Base-by-base conservation (phyloP, 2,329 filamentous ascomycete species). In the Aspergillus clavatus region DNA sequence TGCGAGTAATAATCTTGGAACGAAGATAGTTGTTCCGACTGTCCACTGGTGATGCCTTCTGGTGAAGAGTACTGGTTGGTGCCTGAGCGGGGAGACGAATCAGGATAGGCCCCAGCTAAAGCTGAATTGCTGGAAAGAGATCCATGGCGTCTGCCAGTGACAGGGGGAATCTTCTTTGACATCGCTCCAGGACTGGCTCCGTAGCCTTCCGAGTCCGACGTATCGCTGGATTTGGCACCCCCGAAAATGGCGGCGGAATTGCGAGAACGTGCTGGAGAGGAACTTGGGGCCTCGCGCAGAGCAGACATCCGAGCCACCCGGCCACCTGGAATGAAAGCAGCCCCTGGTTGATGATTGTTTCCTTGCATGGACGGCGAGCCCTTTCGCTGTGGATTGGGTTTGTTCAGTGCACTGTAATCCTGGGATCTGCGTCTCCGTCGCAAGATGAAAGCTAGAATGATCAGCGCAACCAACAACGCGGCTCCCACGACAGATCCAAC, bases 1-100 rank as follows among this genome's bases (percentile, higher is more conserved):
- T 91, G 85, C 2, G 91, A 97, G 65, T 98, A 98, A 69, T 98
- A 98, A 67, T 98, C 93, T 64, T 95, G 95, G 81, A 98, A 98
- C 63, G 89, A 95, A 3, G 87, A 84, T 43, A 98, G 73, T 66
- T 97, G 93, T 69, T 98, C 93, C 0, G 91, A 97, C 65, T 96
- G 89, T 48, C 91, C 89, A 58, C 89, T 95, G 19, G 83, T 81
- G 50, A 91, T 71, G 21, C 85, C 89, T 58, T 86, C 86, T 0
- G 89, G 89, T 3, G 90, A 96, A 3, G 90, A 95, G 68, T 87
- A 84, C 42, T 83, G 84, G 37, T 76, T 83, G 63, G 80, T 89
- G 47, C 63, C 75, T 8, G 79, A 80, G 29, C 75, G 78, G 5
- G 89, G 89, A 7, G 89, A 95, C 44, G 83, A 83, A 10, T 86